Percentiles rank a stretch among this genome's conserved stretches.
Conservation (phyloP, 1,139 yeast genomes). For the Debaryomyces coudertii region DNA sequence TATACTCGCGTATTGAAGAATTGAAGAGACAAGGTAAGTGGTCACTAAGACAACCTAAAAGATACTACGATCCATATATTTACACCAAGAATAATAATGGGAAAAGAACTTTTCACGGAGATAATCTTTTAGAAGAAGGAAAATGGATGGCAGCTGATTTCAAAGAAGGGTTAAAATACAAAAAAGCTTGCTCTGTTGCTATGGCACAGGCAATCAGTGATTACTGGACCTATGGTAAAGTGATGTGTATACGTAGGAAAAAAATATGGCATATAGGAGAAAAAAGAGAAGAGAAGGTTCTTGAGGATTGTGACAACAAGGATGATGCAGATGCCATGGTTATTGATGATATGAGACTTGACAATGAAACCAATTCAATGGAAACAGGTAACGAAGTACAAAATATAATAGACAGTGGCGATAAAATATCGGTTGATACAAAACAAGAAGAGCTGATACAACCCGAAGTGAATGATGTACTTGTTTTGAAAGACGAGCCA, state of each 20-base stretch:
- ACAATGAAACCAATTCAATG: conserved; percentile 11
- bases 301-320: not conserved
- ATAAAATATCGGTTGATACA: not conserved
- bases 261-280: conserved; percentile 20
- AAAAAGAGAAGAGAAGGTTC: not conserved
- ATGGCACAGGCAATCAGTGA: conserved; percentile 75
- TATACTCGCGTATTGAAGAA: conserved; percentile 90
- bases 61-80: conserved; percentile 68
- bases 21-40: conserved; percentile 84
- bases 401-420: not conserved
- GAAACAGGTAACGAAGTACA: conserved; percentile 15
- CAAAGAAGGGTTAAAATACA: conserved; percentile 68
- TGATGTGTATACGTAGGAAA: conserved; percentile 56
- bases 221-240: conserved; percentile 77
- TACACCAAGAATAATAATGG: conserved; percentile 36
- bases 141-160: conserved; percentile 86
- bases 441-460: conserved; percentile 10
- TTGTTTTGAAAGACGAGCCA: not conserved
- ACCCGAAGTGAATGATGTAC: not conserved
- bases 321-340: not conserved
- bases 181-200: conserved; percentile 67
- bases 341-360: conserved; percentile 3
- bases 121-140: conserved; percentile 72
- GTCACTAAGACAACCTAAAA: conserved; percentile 86
- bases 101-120: conserved; percentile 62